phyloP scores from a whole-genome alignment of 2,329 filamentous ascomycete genomes.

The Zasmidium citrigriseum region DNA sequence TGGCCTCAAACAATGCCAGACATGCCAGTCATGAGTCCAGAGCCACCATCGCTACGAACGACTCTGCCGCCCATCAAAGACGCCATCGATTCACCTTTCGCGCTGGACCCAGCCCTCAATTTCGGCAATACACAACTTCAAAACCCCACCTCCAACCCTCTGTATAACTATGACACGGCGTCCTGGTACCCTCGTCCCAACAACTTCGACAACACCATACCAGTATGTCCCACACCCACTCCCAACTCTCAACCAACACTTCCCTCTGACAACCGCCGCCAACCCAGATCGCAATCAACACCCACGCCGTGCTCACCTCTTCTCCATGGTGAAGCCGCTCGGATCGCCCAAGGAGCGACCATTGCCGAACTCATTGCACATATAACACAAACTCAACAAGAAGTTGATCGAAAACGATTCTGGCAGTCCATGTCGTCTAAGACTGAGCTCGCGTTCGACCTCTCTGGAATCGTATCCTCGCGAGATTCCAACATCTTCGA shows the following conservation, averaged over 20 bases:
- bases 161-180: background rate
- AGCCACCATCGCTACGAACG: background rate
- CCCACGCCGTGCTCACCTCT: background rate
- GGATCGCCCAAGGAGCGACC: background rate
- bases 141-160: background rate
- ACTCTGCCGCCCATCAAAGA: background rate
- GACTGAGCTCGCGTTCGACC: background rate
- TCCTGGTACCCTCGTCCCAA: background rate
- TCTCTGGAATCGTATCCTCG: background rate
- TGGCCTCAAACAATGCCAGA: constrained; percentile 3
- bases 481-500: background rate
- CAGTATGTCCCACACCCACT: background rate
- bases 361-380: background rate
- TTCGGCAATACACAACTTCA: background rate
- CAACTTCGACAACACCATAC: background rate
- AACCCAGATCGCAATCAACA: background rate
- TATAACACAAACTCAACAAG: background rate
- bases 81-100: background rate
- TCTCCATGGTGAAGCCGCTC: background rate
- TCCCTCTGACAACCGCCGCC: background rate
- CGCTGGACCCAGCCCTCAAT: background rate
- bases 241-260: background rate
- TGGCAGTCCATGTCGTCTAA: background rate
- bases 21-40: background rate
- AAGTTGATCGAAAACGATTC: background rate